Conservation (phyloP, 495 filamentous ascomycete genomes). For the Ramalina peruviana region DNA sequence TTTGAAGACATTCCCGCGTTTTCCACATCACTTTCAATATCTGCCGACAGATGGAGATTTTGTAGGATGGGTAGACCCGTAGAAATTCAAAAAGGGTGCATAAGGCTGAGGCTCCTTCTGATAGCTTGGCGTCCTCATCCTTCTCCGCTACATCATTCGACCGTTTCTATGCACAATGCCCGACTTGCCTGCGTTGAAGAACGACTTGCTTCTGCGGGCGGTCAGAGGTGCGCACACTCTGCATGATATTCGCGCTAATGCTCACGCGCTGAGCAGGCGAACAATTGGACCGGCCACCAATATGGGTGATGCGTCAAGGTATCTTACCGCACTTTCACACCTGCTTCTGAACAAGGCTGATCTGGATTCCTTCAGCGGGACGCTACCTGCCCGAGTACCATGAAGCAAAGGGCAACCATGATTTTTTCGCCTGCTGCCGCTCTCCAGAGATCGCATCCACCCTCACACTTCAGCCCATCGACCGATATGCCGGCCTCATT, state of each 20-base stretch:
- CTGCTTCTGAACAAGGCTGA: constrained; percentile 2
- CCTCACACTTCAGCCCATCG: constrained; percentile 84
- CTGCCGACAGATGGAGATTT: no score
- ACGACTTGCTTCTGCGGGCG: constrained; percentile 78
- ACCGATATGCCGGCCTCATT: constrained; percentile 76
- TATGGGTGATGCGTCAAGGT: constrained; percentile 99
- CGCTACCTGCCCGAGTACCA: constrained; percentile 98
- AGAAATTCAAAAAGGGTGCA: no score
- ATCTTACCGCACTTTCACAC: constrained; percentile 5
- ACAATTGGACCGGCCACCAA: constrained; percentile 77
- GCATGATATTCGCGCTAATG: constrained; percentile 3
- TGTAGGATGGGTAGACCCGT: no score
- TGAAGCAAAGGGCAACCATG: constrained; percentile 69
- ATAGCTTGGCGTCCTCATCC: no score
- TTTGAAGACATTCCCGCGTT: no score
- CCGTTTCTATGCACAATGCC: constrained; percentile 6
- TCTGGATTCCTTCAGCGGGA: constrained; percentile 46
- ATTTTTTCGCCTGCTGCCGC: constrained; percentile 97
- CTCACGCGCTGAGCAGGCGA: constrained; percentile 47
- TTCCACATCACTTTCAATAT: no score
- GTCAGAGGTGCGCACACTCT: constrained; percentile 53
- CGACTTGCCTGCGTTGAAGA: constrained; percentile 64
- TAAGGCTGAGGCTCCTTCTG: no score
- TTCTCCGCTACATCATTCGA: no score
- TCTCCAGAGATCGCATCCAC: constrained; percentile 82